Evolutionary conservation across 2,329 filamentous ascomycete species (phyloP), one percentile per base, ranked within the genome.

Genomic region (Cladosporium sphaerospermum): DNA sequence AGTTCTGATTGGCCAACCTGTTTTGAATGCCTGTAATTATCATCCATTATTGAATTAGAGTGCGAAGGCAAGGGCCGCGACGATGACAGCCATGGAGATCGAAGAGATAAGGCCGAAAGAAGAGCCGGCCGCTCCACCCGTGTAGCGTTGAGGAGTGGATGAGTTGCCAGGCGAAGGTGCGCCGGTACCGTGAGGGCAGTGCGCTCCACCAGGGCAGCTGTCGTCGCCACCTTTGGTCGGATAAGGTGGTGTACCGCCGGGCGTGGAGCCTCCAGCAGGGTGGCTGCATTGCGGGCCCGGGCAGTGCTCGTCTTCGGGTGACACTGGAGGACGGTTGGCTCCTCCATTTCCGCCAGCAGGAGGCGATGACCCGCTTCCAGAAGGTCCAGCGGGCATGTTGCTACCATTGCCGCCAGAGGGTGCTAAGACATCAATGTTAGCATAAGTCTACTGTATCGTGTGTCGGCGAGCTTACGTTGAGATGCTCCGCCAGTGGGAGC

Each of bases 261-360:
- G 14, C 16, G 44, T 31, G 19, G 48, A 44, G 10, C 33, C 19
- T 7, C 46, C 46, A 18, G 46, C 31, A 7, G 46, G 37, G n/a
- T 34, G 18, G 10, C 28, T 23, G 56, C 62, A 65, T 28, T 59
- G 54, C 37, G 62, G 57, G 14, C 63, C 63, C 14, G 63, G 57
- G 53, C 62, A 65, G 32, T 60, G 23, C 11, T 32, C 33, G 48
- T 43, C 45, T 14, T 48, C 46, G 9, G 47, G 46, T 9, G 55
- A 48, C 28, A 51, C 54, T 11, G 57, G 44, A 6, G 55, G 45
- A 39, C 32, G 14, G 31, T 18, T 23, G 33, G 36, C 48, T 11
- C 44, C 54, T 16, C 41, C 23, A 28, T 36, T 32, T 43, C 44
- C 31, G 23, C 53, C 41, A 16, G 46, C 40, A 9, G 33, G 52